These are phyloP conservation scores for Heterobasidion occidentale DNA, from an alignment of 1,284 basidiomycete genomes.

Conservation along the genomic window DNA sequence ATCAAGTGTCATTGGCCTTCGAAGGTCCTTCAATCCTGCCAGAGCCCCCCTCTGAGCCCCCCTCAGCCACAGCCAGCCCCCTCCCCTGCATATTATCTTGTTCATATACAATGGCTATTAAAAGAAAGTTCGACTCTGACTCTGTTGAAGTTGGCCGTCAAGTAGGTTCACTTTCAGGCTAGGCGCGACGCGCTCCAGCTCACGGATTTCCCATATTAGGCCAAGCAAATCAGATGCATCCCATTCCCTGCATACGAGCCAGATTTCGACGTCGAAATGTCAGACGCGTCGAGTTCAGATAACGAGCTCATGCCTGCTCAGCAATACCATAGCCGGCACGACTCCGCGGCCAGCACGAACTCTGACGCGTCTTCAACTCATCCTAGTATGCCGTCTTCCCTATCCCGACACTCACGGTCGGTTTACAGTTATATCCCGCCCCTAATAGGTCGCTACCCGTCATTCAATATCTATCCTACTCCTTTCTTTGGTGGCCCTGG, in stretches of 20 bases:
- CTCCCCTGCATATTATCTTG: constrained; percentile 3
- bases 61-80: not conserved
- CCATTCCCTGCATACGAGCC: constrained; percentile 58
- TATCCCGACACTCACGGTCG: constrained; percentile 24
- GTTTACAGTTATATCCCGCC: constrained; percentile 2
- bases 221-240: constrained; percentile 65
- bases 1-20: constrained; percentile 14
- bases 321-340: constrained; percentile 53
- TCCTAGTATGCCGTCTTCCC: constrained; percentile 23
- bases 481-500: constrained; percentile 34
- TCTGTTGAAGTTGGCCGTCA: constrained; percentile 38
- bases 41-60: constrained; percentile 11
- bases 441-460: constrained; percentile 48
- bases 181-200: constrained; percentile 14
- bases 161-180: constrained; percentile 19
- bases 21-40: constrained; percentile 11
- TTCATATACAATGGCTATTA: constrained; percentile 46
- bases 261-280: constrained; percentile 65
- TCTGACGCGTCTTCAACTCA: constrained; percentile 34
- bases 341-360: constrained; percentile 55
- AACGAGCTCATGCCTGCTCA: constrained; percentile 44
- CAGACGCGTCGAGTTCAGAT: constrained; percentile 31
- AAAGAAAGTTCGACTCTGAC: constrained; percentile 64
- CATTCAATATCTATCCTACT: constrained; percentile 52
- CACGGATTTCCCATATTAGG: constrained; percentile 16